A percentile compares a stretch with the other conserved stretches of the same genome.
Conservation (phyloP, 1,284 basidiomycete genomes). For the Retiboletus flavoniger region DNA sequence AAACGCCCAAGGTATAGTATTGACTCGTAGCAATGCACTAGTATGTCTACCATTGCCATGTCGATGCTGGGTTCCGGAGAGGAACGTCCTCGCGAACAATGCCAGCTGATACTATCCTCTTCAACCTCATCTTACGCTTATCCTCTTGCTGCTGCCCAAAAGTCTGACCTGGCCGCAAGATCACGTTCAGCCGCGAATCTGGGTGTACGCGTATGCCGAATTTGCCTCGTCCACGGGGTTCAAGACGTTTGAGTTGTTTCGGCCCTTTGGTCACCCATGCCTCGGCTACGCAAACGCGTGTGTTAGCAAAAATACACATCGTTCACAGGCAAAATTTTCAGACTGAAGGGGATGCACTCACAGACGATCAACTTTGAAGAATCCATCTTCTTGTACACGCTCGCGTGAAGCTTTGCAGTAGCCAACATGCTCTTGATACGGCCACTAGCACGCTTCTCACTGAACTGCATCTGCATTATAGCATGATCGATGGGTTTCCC, state of each 20-base stretch:
- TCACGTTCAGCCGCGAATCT: constrained; percentile 74
- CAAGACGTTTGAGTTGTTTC: constrained; percentile 64
- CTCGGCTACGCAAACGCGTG: constrained; percentile 55
- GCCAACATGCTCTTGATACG: constrained; percentile 88
- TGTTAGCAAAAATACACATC: constrained; percentile 6
- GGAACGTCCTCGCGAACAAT: constrained; percentile 77
- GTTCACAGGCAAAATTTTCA: not conserved
- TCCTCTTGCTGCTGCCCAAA: constrained; percentile 65
- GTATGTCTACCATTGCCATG: constrained; percentile 81
- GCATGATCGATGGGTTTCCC: constrained; percentile 91
- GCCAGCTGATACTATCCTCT: constrained; percentile 76
- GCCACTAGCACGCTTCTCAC: constrained; percentile 83
- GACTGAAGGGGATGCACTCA: constrained; percentile 32
- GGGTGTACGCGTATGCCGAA: constrained; percentile 79
- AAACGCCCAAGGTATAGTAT: not conserved
- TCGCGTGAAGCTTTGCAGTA: constrained; percentile 85
- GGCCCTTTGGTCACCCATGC: constrained; percentile 92
- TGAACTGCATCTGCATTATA: constrained; percentile 95
- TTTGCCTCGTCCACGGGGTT: constrained; percentile 84
- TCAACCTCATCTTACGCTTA: constrained; percentile 66
- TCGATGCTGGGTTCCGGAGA: constrained; percentile 69
- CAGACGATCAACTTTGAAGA: constrained; percentile 79
- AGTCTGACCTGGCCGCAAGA: constrained; percentile 84
- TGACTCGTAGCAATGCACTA: too few species aligned
- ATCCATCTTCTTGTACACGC: constrained; percentile 74